Conservation (phyloP, 805 yeast genomes). For the Zygosaccharomyces kombuchaensis region DNA sequence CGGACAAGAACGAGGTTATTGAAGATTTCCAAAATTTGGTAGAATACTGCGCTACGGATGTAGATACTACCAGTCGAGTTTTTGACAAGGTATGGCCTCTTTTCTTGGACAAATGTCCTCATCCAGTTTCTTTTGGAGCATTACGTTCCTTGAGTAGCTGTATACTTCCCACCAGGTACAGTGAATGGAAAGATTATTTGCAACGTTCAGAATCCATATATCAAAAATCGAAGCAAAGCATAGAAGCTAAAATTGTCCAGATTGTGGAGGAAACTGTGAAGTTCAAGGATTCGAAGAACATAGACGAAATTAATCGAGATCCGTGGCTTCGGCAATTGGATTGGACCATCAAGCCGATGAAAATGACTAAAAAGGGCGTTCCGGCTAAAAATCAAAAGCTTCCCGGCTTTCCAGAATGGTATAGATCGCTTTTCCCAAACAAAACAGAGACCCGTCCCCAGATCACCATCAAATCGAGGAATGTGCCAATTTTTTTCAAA, state of each 20-base stretch:
- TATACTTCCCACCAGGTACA: constrained; percentile 67
- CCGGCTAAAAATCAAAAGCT: constrained; percentile 70
- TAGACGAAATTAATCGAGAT: constrained; percentile 41
- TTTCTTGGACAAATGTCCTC: constrained; percentile 70
- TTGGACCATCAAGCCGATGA: constrained; percentile 67
- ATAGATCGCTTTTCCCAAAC: constrained; percentile 49
- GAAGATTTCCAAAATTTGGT: constrained; percentile 58
- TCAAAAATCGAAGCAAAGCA: constrained; percentile 50
- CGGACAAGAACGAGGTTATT: constrained; percentile 49
- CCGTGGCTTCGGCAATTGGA: constrained; percentile 91
- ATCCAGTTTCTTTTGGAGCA: constrained; percentile 92
- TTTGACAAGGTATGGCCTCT: constrained; percentile 64
- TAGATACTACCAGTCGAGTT: constrained; percentile 65
- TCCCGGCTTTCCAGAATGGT: constrained; percentile 96
- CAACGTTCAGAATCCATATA: constrained; percentile 62
- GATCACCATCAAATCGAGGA: constrained; percentile 66
- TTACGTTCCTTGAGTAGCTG: constrained; percentile 66
- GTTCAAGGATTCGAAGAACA: constrained; percentile 39
- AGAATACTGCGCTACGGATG: constrained; percentile 84
- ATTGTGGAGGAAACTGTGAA: constrained; percentile 58
- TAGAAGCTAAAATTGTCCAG: constrained; percentile 52
- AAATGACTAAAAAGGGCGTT: constrained; percentile 61
- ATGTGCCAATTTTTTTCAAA: constrained; percentile 69
- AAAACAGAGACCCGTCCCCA: constrained; percentile 42
- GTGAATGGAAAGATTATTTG: constrained; percentile 71